These are phyloP conservation scores for Dalechampia spathulata DNA, from an alignment of 441 rosid genomes.

Conservation along the genomic window DNA sequence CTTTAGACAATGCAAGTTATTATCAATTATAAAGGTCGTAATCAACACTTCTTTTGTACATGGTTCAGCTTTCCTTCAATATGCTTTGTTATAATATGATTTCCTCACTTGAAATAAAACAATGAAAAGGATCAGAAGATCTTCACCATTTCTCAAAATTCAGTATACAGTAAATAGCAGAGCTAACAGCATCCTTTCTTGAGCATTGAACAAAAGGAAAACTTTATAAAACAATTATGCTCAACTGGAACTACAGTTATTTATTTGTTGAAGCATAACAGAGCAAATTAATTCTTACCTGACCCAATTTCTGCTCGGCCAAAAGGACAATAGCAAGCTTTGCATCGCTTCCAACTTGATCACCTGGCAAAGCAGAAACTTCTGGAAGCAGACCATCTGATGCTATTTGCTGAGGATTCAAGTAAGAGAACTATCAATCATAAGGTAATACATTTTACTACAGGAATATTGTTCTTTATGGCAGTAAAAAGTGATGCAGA, in stretches of 20 bases:
- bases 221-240: constrained; percentile 8
- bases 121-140: background rate
- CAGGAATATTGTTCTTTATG: background rate
- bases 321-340: constrained; percentile 60
- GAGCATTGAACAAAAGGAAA: background rate
- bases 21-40: background rate
- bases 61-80: background rate
- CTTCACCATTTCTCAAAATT: background rate
- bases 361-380: constrained; percentile 29
- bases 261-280: constrained; percentile 1
- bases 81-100: background rate
- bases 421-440: constrained; percentile 11
- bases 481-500: too few species aligned
- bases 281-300: constrained; percentile 27
- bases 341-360: constrained; percentile 33
- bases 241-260: background rate
- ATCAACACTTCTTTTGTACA: background rate
- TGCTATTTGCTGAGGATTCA: constrained; percentile 52
- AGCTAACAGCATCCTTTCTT: too few species aligned
- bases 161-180: background rate
- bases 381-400: constrained; percentile 45
- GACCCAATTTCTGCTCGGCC: constrained; percentile 41
- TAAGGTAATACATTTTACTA: background rate
- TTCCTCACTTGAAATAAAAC: background rate
- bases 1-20: background rate